phyloP scores from a whole-genome alignment of 495 filamentous ascomycete species.

The Cryomyces minteri region DNA sequence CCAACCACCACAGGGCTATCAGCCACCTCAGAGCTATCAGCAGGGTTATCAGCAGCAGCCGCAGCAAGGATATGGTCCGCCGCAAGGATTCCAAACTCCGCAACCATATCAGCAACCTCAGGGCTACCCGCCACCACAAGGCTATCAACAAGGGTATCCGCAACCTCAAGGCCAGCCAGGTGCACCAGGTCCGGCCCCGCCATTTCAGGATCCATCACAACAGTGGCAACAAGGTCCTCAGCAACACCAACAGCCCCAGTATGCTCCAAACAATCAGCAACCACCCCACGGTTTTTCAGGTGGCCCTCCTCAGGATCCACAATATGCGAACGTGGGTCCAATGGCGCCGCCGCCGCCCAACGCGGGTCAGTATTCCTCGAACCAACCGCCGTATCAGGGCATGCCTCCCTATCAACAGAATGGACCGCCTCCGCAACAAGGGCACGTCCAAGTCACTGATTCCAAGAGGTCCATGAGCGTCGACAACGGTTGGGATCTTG shows the following conservation, averaged over 20 bases:
- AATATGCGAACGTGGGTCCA: no score
- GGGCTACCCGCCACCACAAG: neutral
- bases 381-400: no score
- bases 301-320: no score
- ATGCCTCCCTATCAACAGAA: no score
- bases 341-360: no score
- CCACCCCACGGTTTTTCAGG: no score
- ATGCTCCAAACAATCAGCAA: neutral
- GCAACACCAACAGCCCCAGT: neutral
- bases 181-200: neutral
- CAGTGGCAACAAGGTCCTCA: constrained; percentile 1
- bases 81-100: constrained; percentile 3
- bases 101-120: constrained; percentile 4
- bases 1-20: constrained; percentile 3
- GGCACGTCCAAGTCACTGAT: no score
- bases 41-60: constrained; percentile 3
- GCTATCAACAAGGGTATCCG: constrained; percentile 7
- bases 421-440: no score
- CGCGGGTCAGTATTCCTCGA: no score
- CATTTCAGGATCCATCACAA: neutral
- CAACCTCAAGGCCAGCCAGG: neutral
- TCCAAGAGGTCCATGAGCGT: no score
- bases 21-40: constrained; percentile 2
- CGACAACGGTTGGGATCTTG: constrained; percentile 13
- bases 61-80: constrained; percentile 4